Evolutionary conservation across 2,329 filamentous ascomycete species (phyloP).

Genomic region (Pyrenophora graminea): DNA sequence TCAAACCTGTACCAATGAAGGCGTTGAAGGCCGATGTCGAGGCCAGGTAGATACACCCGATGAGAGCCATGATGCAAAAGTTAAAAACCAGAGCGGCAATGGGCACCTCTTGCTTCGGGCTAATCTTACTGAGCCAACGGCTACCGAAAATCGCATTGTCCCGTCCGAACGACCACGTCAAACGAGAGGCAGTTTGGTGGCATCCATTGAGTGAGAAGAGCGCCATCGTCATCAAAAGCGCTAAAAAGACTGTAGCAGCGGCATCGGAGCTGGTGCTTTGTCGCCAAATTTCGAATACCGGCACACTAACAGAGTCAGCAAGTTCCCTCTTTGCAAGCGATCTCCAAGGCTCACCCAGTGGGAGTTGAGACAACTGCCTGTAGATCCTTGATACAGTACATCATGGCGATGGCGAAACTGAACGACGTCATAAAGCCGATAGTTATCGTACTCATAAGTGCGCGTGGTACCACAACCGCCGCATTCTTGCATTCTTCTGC

Average conservation of each 20-base stretch:
- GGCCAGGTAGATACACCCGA: conserved; percentile 25
- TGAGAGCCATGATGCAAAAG: conserved; percentile 21
- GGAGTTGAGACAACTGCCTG: conserved; percentile 15
- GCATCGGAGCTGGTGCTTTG: conserved; percentile 19
- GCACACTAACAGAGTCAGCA: conserved; percentile 11
- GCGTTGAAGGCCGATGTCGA: conserved; percentile 25
- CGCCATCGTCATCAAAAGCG: conserved; percentile 12
- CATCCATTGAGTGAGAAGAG: conserved; percentile 18
- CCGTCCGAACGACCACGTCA: conserved; percentile 24
- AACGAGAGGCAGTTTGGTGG: conserved; percentile 22
- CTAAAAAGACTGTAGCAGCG: conserved; percentile 17
- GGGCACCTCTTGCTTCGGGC: conserved; percentile 14
- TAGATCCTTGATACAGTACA: conserved; percentile 24
- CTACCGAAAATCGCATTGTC: conserved; percentile 22
- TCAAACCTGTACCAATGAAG: conserved; percentile 22
- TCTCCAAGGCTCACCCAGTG: conserved; percentile 9
- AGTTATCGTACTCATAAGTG: conserved; percentile 41
- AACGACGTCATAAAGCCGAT: conserved; percentile 37
- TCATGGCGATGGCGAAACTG: conserved; percentile 17
- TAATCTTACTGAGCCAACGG: conserved; percentile 17
- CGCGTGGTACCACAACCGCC: conserved; percentile 32
- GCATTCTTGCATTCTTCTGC: conserved; percentile 37
- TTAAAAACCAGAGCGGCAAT: conserved; percentile 22
- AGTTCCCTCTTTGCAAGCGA: background rate
- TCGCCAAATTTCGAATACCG: conserved; percentile 24